A percentile compares a stretch with the other conserved stretches of the same genome.
phyloP scores from a whole-genome alignment of 2,329 filamentous ascomycete species.

The Metarhizium guizhouense region DNA sequence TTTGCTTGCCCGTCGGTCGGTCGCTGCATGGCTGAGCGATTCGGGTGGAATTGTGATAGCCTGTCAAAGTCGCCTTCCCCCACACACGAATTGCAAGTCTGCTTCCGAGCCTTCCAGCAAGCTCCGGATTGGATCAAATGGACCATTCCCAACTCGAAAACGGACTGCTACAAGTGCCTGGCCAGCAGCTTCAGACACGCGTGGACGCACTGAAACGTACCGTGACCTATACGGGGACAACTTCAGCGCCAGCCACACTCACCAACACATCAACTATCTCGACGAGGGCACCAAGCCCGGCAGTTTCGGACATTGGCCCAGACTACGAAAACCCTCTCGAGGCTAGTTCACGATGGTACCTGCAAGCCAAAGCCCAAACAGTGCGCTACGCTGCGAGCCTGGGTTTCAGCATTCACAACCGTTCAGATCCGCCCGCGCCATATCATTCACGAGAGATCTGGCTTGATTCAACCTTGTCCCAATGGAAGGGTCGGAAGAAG shows the following conservation, averaged over 20 bases:
- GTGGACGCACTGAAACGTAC: slow-evolving; percentile 8
- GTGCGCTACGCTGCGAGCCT: slow-evolving; percentile 35
- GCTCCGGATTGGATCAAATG: neutral
- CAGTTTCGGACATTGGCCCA: slow-evolving; percentile 21
- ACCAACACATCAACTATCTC: slow-evolving; percentile 10
- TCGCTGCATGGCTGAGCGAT: neutral
- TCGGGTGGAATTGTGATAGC: neutral
- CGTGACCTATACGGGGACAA: slow-evolving; percentile 3
- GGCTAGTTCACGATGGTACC: slow-evolving; percentile 32
- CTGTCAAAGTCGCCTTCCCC: neutral
- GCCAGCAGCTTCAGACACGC: neutral
- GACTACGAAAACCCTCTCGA: slow-evolving; percentile 37
- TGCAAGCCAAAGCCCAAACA: slow-evolving; percentile 32
- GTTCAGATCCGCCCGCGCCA: slow-evolving; percentile 30
- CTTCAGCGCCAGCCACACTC: slow-evolving; percentile 1
- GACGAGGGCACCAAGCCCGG: slow-evolving; percentile 18
- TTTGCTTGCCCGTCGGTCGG: neutral
- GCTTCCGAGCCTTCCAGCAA: neutral
- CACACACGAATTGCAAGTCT: neutral
- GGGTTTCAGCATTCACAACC: slow-evolving; percentile 33
- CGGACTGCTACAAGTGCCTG: neutral
- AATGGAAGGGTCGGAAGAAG: slow-evolving; percentile 25
- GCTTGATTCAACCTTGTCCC: slow-evolving; percentile 33
- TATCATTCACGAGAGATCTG: slow-evolving; percentile 29
- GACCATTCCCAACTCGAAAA: neutral